Evolutionary conservation across 2,329 filamentous ascomycete species (phyloP).

Genomic region (Aspergillus neotritici): DNA sequence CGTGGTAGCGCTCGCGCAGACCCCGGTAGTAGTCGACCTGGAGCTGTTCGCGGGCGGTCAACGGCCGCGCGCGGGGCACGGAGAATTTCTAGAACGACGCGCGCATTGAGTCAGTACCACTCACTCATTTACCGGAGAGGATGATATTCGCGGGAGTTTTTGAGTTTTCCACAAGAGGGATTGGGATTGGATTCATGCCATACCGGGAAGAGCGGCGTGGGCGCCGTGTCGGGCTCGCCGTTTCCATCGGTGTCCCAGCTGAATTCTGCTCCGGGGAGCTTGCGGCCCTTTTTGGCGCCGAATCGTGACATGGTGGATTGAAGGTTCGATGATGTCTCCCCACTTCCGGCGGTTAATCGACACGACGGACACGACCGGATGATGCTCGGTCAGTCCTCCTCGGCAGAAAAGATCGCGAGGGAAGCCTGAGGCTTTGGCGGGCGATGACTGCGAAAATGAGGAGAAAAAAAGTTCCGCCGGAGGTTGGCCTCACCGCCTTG

Average conservation of each 20-base stretch:
- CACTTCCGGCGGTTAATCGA: too few species aligned
- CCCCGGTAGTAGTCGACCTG: conserved; percentile 48
- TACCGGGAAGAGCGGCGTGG: conserved; percentile 46
- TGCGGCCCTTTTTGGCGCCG: conserved; percentile 34
- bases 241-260: conserved; percentile 36
- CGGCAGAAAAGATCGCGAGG: neutral
- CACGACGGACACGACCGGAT: neutral
- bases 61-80: conserved; percentile 28
- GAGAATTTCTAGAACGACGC: conserved; percentile 38
- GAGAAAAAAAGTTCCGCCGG: conserved; percentile 21
- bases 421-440: neutral
- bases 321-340: too few species aligned
- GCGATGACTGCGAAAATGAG: neutral
- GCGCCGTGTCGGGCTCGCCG: conserved; percentile 40
- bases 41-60: conserved; percentile 40
- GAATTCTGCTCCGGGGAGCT: conserved; percentile 38
- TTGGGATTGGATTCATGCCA: conserved; percentile 12
- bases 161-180: neutral
- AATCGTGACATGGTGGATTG: conserved; percentile 34
- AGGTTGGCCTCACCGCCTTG: conserved; percentile 21
- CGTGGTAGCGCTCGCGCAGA: conserved; percentile 52
- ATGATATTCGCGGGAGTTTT: neutral
- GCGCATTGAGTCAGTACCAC: too few species aligned
- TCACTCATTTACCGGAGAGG: too few species aligned
- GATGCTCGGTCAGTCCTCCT: neutral